phyloP scores from a whole-genome alignment of 306 rosid species.

The Acacia confusa region DNA sequence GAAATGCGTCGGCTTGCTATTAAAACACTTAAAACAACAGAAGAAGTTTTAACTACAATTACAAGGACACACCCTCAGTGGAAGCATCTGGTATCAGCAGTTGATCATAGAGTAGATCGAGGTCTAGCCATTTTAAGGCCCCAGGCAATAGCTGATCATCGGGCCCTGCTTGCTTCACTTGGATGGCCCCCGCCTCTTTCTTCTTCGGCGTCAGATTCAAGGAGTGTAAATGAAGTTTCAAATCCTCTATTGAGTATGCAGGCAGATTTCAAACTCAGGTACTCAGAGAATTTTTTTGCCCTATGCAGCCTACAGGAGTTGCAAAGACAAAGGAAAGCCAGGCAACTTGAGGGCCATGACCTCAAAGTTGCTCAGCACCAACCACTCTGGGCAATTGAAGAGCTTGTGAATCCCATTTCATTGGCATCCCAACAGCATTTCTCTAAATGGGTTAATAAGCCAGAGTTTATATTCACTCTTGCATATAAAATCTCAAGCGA shows the following conservation, averaged over 20 bases:
- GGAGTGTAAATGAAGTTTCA: slow-evolving; percentile 44
- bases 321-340: slow-evolving; percentile 78
- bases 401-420: slow-evolving; percentile 86
- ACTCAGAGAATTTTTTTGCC: slow-evolving; percentile 76
- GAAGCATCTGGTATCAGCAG: slow-evolving; percentile 80
- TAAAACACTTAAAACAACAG: slow-evolving; percentile 62
- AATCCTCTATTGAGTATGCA: slow-evolving; percentile 83
- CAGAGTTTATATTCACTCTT: slow-evolving; percentile 87
- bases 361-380: slow-evolving; percentile 61
- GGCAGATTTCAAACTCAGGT: slow-evolving; percentile 72
- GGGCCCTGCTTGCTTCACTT: slow-evolving; percentile 79
- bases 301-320: slow-evolving; percentile 82
- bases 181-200: slow-evolving; percentile 96
- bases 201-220: slow-evolving; percentile 43
- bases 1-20: slow-evolving; percentile 63
- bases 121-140: slow-evolving; percentile 90
- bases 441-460: slow-evolving; percentile 83
- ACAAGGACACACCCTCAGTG: slow-evolving; percentile 70
- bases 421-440: slow-evolving; percentile 86
- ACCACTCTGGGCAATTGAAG: slow-evolving; percentile 98
- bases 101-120: slow-evolving; percentile 92
- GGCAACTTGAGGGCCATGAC: slow-evolving; percentile 75
- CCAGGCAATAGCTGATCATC: slow-evolving; percentile 84
- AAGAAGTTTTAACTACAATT: slow-evolving; percentile 64
- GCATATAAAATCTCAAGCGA: slow-evolving; percentile 82